Conservation (phyloP, 2,329 filamentous ascomycete species). For the Parafenestella ontariensis region DNA sequence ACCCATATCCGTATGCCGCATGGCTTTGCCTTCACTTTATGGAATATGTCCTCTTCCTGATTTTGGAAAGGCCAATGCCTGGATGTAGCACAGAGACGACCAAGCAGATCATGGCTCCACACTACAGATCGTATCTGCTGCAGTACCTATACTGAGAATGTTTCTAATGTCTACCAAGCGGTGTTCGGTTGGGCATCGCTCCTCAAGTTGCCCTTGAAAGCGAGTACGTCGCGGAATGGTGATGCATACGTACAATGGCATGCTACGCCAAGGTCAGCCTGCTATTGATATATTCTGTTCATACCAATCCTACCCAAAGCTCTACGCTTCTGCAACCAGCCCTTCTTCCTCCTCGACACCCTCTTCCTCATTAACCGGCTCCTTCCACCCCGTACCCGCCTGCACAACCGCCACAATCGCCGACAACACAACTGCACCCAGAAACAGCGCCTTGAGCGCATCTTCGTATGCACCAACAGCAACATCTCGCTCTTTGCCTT, state of each 20-base stretch:
- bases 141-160: neutral
- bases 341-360: constrained; percentile 31
- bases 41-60: too few relatives aligned
- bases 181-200: neutral
- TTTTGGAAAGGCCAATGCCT: too few relatives aligned
- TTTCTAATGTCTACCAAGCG: neutral
- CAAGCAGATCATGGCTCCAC: neutral
- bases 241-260: neutral
- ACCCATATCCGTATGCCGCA: too few relatives aligned
- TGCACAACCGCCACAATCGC: constrained; percentile 60
- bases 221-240: neutral
- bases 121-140: neutral
- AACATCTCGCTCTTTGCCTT: constrained; percentile 58
- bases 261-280: neutral
- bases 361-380: constrained; percentile 33
- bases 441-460: constrained; percentile 61
- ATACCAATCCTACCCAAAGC: neutral
- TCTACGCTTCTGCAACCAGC: constrained; percentile 9
- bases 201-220: neutral
- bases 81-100: too few relatives aligned
- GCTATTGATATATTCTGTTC: neutral
- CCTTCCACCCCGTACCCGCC: constrained; percentile 65
- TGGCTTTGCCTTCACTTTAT: neutral
- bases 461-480: constrained; percentile 62
- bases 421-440: constrained; percentile 59